Evolutionary conservation across 2,329 filamentous ascomycete species (phyloP), one percentile per base, ranked within the genome.

Genomic region (Tothia fuscella): DNA sequence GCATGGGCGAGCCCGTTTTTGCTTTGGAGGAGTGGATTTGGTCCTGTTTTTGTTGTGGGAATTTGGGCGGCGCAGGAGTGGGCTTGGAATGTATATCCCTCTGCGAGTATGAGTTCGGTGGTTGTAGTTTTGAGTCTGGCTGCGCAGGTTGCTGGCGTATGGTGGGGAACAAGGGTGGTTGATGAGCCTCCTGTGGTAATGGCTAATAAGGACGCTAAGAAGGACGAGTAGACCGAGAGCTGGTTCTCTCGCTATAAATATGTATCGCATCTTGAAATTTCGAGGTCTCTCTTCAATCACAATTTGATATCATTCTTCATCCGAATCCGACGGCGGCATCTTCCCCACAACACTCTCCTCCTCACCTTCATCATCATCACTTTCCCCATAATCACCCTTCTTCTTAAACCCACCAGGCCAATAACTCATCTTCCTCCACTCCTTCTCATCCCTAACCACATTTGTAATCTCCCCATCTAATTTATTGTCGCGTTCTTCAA

Each of bases 71-170:
- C 75, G 45, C 88, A 95, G 61, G 88, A 95, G 60, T 88, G 82
- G 79, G 85, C 83, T 10, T 95, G 88, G 88, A 93, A 95, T 52
- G 77, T 88, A 7, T 95, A 82, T 56, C 88, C 88, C n/a, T 93
- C 86, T 56, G 82, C 79, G 25, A 61, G 68, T 42, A 48, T 56
- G 26, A 83, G 79, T 57, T 83, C 80, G 5, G 59, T 63, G 47
- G 64, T 71, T 5, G 88, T 87, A 6, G 82, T 98, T 12, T 70
- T 69, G 19, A 74, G 77, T 29, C 66, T 96, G 51, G 75, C 76
- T 14, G 56, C 74, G 10, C 82, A 82, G 13, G 76, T 89, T 1
- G 64, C 65, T 5, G 68, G 76, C 35, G 66, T 76, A 12, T 82
- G 80, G 70, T 62, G 67, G 49, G 76, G 74, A 3, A 71, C 71